Conservation (phyloP, 257 asterid species). For the Vinca minor region DNA sequence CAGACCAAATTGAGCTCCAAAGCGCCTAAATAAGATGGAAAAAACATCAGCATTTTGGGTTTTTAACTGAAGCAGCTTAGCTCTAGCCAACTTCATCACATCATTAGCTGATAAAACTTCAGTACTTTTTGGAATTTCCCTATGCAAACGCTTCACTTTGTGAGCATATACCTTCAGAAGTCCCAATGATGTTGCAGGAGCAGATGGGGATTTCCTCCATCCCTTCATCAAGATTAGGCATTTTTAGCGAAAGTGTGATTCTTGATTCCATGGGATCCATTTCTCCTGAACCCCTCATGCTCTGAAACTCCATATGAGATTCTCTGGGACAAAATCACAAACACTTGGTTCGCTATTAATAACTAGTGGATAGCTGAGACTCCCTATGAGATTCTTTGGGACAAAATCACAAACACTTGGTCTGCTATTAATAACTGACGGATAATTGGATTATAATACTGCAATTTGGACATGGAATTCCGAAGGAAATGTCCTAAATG, state of each 20-base stretch:
- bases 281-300: neutral
- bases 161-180: slow-evolving; percentile 5
- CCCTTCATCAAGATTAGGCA: neutral
- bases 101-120: slow-evolving; percentile 3
- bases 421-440: neutral
- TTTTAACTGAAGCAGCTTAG: neutral
- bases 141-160: neutral
- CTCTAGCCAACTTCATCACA: slow-evolving; percentile 19
- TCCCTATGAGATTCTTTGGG: neutral
- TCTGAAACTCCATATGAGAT: neutral
- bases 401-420: neutral
- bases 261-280: neutral
- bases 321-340: neutral
- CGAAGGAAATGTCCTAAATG: neutral
- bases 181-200: neutral
- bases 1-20: slow-evolving; percentile 12
- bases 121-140: neutral
- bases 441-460: too few relatives aligned
- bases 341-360: neutral
- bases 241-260: neutral
- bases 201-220: neutral
- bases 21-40: neutral
- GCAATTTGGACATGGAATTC: neutral
- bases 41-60: neutral
- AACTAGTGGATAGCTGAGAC: too few relatives aligned